Conservation (phyloP, 2,329 filamentous ascomycete genomes). For the Ilyonectria robusta region DNA sequence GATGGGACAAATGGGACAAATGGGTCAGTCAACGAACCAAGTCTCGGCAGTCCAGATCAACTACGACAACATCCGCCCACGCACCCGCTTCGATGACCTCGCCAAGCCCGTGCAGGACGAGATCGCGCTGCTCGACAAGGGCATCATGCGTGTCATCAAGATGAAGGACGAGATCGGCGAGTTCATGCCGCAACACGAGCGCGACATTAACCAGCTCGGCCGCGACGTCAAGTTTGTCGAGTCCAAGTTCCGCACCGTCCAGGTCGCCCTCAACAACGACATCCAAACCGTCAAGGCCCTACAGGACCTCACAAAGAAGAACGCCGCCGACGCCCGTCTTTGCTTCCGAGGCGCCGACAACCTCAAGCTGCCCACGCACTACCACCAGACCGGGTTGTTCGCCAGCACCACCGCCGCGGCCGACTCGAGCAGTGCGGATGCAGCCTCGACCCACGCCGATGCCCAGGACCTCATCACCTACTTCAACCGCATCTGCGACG, state of each 20-base stretch:
- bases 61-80: slow-evolving; percentile 82
- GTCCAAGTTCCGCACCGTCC: slow-evolving; percentile 62
- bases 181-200: slow-evolving; percentile 71
- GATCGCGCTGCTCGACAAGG: slow-evolving; percentile 83
- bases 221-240: slow-evolving; percentile 65
- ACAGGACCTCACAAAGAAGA: slow-evolving; percentile 70
- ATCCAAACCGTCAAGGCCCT: slow-evolving; percentile 75
- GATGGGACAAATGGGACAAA: not conserved
- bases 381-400: slow-evolving; percentile 64
- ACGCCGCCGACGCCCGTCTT: slow-evolving; percentile 78
- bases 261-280: slow-evolving; percentile 67
- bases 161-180: slow-evolving; percentile 83
- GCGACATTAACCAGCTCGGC: slow-evolving; percentile 62
- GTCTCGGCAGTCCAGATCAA: slow-evolving; percentile 85
- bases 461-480: slow-evolving; percentile 62
- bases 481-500: slow-evolving; percentile 61
- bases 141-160: slow-evolving; percentile 84
- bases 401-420: slow-evolving; percentile 51
- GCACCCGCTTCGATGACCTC: slow-evolving; percentile 93
- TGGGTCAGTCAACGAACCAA: slow-evolving; percentile 60
- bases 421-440: slow-evolving; percentile 50
- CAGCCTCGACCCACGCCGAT: slow-evolving; percentile 54
- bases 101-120: slow-evolving; percentile 84
- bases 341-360: slow-evolving; percentile 83
- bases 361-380: slow-evolving; percentile 76